Evolutionary conservation across 768 basidiomycete species (phyloP), one percentile per base, ranked within the genome.

Genomic region (Rhodotorula paludigena): DNA sequence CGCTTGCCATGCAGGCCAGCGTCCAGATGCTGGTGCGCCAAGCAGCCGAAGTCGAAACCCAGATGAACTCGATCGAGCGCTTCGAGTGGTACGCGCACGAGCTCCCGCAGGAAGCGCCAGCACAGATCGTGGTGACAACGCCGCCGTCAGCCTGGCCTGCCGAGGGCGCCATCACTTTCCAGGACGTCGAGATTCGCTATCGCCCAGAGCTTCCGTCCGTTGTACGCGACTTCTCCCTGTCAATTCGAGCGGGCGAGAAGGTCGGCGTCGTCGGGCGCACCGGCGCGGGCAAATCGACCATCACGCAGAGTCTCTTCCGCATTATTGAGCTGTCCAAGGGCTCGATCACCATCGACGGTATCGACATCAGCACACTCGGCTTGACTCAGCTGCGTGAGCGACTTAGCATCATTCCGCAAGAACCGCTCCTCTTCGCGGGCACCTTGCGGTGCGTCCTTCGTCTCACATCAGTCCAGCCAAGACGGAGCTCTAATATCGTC

Each of bases 151-250:
- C 35, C 0, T 71, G 70, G 70, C 70, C 70, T 8, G 32, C 28
- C 1, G n/a, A 16, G 5, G 70, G 70, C 25, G 53, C 32, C 4
- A 57, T 71, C 62, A 2, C 20, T 1, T 48, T 71, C 57, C 44
- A 36, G 2, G 23, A 64, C 58, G 83, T 91, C n/a, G 83, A 85
- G 32, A 81, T 96, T 77, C 84, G 82, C 65, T 96, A 94, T 76
- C 84, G 92, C 32, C 88, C 89, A 0, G 92, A 87, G 60, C 82
- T 96, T 28, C 89, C 91, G 2, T 78, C 85, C 12, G 91, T 94
- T 9, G 80, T 96, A 16, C 89, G 87, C 77, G 87, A 87, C 9
- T 77, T 94, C 56, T 84, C 83, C 14, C 84, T 94, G 83, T 79
- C 80, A 36, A 81, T 94, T 36, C 77, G 79, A 1, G 83, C 84